A percentile compares a stretch with the other conserved stretches of the same genome.
These are phyloP conservation scores for Hypoxylon sp. DNA, from an alignment of 2,329 filamentous ascomycete species.

Conservation along the genomic window DNA sequence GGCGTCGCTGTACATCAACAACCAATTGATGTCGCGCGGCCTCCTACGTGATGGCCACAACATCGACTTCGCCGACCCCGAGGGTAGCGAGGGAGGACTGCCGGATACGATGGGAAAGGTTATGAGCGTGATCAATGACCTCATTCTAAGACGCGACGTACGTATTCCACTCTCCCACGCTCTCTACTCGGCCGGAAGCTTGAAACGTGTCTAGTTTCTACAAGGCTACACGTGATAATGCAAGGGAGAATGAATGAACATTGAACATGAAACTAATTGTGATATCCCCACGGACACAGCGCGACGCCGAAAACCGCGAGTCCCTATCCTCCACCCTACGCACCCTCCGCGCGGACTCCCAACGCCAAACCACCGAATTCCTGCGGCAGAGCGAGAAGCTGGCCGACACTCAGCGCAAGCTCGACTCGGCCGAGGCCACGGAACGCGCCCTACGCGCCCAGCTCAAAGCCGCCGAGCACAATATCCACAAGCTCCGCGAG, in stretches of 20 bases:
- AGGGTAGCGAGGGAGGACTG: slow-evolving; percentile 72
- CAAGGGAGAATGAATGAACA: neutral
- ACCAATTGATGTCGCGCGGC: slow-evolving; percentile 76
- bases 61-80: slow-evolving; percentile 87
- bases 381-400: slow-evolving; percentile 70
- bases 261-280: slow-evolving; percentile 20
- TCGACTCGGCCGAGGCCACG: slow-evolving; percentile 75
- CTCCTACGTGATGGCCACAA: slow-evolving; percentile 76
- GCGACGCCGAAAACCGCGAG: slow-evolving; percentile 91
- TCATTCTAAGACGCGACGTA: slow-evolving; percentile 92
- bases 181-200: neutral
- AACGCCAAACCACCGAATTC: slow-evolving; percentile 80
- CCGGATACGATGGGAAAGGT: slow-evolving; percentile 83
- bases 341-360: slow-evolving; percentile 79
- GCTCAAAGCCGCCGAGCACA: slow-evolving; percentile 80
- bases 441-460: slow-evolving; percentile 79
- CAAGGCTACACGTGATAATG: too few species aligned
- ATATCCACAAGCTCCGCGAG: slow-evolving; percentile 83
- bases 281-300: slow-evolving; percentile 64
- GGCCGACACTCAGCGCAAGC: slow-evolving; percentile 68
- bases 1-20: slow-evolving; percentile 81
- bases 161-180: slow-evolving; percentile 54
- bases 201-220: neutral
- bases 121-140: slow-evolving; percentile 93
- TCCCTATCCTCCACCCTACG: slow-evolving; percentile 84